phyloP scores from a whole-genome alignment of 805 yeast species.

The Metschnikowia corniflorae region DNA sequence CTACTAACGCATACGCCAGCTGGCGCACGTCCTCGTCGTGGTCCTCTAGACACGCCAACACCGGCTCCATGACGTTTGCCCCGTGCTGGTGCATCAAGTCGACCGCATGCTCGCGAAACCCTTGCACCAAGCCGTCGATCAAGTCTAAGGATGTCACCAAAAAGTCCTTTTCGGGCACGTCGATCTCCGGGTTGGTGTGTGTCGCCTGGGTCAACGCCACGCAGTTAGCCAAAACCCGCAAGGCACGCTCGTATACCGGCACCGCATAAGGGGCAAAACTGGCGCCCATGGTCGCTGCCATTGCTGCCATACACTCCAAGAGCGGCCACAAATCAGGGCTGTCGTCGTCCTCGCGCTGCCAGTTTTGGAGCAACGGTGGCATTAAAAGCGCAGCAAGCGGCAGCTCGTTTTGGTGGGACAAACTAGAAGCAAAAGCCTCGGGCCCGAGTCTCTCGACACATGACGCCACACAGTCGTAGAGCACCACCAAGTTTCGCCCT shows the following conservation, averaged over 20 bases:
- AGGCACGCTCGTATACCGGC: slow-evolving; percentile 77
- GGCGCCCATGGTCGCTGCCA: slow-evolving; percentile 84
- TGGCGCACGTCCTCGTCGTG: slow-evolving; percentile 86
- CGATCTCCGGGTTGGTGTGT: slow-evolving; percentile 60
- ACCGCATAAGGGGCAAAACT: slow-evolving; percentile 85
- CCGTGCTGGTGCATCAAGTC: slow-evolving; percentile 46
- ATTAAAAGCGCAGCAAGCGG: slow-evolving; percentile 60
- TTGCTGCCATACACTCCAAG: slow-evolving; percentile 86
- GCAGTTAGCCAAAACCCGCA: slow-evolving; percentile 63
- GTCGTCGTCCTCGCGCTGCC: slow-evolving; percentile 72
- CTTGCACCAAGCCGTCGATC: slow-evolving; percentile 91
- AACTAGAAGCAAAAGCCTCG: slow-evolving; percentile 50
- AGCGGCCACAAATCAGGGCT: slow-evolving; percentile 90
- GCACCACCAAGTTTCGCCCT: slow-evolving; percentile 71
- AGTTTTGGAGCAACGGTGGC: slow-evolving; percentile 78
- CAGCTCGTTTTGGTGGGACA: too few species aligned
- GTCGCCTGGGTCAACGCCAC: slow-evolving; percentile 64
- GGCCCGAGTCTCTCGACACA: slow-evolving; percentile 74
- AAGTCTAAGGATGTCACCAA: slow-evolving; percentile 85
- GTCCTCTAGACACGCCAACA: slow-evolving; percentile 71
- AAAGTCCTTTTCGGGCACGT: slow-evolving; percentile 86
- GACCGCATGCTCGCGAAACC: slow-evolving; percentile 62
- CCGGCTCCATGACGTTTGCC: slow-evolving; percentile 51
- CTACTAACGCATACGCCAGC: slow-evolving; percentile 82
- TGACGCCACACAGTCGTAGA: slow-evolving; percentile 90